phyloP scores from a whole-genome alignment of 2,329 filamentous ascomycete species.

The Fusarium pseudonygamai region DNA sequence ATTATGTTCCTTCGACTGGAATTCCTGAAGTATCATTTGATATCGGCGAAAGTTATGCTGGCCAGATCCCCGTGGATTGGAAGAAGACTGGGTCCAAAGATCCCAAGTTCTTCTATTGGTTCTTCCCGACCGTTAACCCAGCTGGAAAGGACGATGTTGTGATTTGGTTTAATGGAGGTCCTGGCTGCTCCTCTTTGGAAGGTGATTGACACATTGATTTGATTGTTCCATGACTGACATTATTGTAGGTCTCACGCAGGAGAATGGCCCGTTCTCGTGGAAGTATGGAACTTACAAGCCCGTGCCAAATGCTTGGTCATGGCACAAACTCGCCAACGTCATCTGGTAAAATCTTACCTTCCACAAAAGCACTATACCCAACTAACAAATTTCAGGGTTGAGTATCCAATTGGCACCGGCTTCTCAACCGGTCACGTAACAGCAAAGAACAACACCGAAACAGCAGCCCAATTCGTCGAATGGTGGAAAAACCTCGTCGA shows the following conservation, averaged over 20 bases:
- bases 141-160: constrained; percentile 36
- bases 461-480: constrained; percentile 2
- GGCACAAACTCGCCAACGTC: constrained; percentile 16
- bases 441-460: constrained; percentile 15
- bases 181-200: constrained; percentile 15
- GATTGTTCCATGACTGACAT: background rate
- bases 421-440: constrained; percentile 12
- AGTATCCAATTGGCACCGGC: constrained; percentile 10
- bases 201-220: rapidly evolving
- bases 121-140: constrained; percentile 36
- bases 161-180: constrained; percentile 37
- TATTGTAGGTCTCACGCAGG: background rate
- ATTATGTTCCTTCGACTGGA: background rate
- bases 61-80: constrained; percentile 19
- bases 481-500: constrained; percentile 23
- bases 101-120: constrained; percentile 38
- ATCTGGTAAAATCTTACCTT: background rate
- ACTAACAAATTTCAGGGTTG: background rate
- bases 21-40: constrained; percentile 5
- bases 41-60: constrained; percentile 15
- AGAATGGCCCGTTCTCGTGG: constrained; percentile 14
- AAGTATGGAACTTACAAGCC: constrained; percentile 21
- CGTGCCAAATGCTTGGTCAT: constrained; percentile 12
- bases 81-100: constrained; percentile 14
- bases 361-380: too few species aligned